phyloP scores from a whole-genome alignment of 106 monocot species.

The Acorus gramineus region DNA sequence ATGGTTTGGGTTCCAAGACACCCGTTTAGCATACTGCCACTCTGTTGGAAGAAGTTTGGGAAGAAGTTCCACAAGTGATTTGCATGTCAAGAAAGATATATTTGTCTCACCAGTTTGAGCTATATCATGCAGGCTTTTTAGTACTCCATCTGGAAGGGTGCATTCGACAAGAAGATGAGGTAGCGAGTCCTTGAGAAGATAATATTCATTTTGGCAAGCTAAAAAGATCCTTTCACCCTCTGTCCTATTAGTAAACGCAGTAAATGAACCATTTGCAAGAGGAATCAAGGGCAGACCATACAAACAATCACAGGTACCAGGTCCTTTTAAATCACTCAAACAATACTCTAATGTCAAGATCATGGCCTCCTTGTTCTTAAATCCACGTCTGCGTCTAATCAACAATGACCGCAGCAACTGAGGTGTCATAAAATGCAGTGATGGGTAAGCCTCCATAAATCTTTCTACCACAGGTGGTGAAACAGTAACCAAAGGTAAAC shows the following conservation, averaged over 20 bases:
- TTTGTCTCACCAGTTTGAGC: slow-evolving; percentile 55
- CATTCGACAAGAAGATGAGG: slow-evolving; percentile 67
- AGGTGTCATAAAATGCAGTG: slow-evolving; percentile 73
- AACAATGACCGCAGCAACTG: slow-evolving; percentile 60
- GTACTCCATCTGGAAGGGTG: slow-evolving; percentile 42
- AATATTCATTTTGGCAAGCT: slow-evolving; percentile 46
- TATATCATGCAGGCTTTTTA: slow-evolving; percentile 47
- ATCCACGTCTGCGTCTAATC: slow-evolving; percentile 64
- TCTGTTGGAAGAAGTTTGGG: slow-evolving; percentile 79
- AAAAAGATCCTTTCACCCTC: slow-evolving; percentile 79
- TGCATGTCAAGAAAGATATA: slow-evolving; percentile 55
- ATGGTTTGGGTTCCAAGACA: slow-evolving; percentile 60
- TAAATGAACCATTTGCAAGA: slow-evolving; percentile 71
- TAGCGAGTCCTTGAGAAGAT: slow-evolving; percentile 60
- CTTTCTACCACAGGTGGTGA: slow-evolving; percentile 54
- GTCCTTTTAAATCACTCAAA: slow-evolving; percentile 58
- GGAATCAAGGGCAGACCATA: slow-evolving; percentile 73
- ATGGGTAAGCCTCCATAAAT: slow-evolving; percentile 64
- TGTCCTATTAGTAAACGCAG: slow-evolving; percentile 45
- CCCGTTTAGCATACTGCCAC: slow-evolving; percentile 71
- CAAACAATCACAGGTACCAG: slow-evolving; percentile 40
- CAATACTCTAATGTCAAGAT: slow-evolving; percentile 68
- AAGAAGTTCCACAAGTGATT: slow-evolving; percentile 71
- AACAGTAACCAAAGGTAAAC: slow-evolving; percentile 62
- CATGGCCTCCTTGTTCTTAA: slow-evolving; percentile 48